Evolutionary conservation across 805 yeast species (phyloP).

Genomic region (Candida argentea): DNA sequence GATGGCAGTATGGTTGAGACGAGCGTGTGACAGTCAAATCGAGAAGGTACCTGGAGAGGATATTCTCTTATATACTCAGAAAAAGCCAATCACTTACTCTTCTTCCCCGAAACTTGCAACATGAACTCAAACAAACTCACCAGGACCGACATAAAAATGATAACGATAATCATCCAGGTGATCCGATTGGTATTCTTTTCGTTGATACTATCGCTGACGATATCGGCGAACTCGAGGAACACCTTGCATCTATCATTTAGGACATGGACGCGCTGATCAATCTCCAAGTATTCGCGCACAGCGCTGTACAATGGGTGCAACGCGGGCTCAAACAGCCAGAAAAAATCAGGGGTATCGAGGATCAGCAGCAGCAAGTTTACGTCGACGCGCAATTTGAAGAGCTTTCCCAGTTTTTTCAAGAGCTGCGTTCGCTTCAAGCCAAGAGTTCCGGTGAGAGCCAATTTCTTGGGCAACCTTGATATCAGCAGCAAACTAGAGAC

Average conservation of each 20-base stretch:
- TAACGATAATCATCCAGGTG: slow-evolving; percentile 79
- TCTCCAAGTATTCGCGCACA: slow-evolving; percentile 84
- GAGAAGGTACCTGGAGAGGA: too few species aligned
- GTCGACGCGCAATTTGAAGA: slow-evolving; percentile 86
- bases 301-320: slow-evolving; percentile 87
- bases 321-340: slow-evolving; percentile 94
- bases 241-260: slow-evolving; percentile 90
- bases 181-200: slow-evolving; percentile 87
- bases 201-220: slow-evolving; percentile 88
- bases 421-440: slow-evolving; percentile 81
- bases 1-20: too few species aligned
- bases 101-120: slow-evolving; percentile 49
- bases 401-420: slow-evolving; percentile 77
- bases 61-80: too few species aligned
- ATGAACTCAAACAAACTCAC: slow-evolving; percentile 67
- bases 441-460: slow-evolving; percentile 82
- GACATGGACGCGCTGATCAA: slow-evolving; percentile 90
- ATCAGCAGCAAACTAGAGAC: slow-evolving; percentile 74
- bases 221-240: slow-evolving; percentile 85
- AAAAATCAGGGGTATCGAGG: slow-evolving; percentile 90
- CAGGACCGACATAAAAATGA: slow-evolving; percentile 66
- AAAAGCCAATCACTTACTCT: too few species aligned
- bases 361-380: slow-evolving; percentile 87
- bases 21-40: too few species aligned
- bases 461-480: slow-evolving; percentile 77